A percentile compares a stretch with the other conserved stretches of the same genome.
Conservation (phyloP, 2,329 filamentous ascomycete genomes). For the Diplodia scrobiculata region DNA sequence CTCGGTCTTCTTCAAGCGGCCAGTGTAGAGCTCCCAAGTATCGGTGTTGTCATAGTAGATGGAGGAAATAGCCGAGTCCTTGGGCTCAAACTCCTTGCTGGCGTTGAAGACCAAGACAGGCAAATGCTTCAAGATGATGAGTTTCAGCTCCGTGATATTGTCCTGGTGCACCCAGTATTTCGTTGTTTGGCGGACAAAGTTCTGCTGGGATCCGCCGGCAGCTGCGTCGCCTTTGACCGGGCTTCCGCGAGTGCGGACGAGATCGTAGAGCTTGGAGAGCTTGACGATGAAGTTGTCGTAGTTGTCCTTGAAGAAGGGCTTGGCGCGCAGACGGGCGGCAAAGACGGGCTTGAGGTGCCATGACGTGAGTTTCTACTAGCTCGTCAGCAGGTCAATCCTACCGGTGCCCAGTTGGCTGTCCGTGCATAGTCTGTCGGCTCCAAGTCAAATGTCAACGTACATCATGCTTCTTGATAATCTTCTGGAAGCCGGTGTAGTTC, state of each 20-base stretch:
- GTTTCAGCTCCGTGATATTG: slow-evolving; percentile 96
- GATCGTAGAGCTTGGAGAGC: slow-evolving; percentile 91
- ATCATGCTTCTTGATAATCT: slow-evolving; percentile 99
- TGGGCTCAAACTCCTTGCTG: slow-evolving; percentile 89
- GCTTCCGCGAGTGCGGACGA: slow-evolving; percentile 89
- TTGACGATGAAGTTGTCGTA: slow-evolving; percentile 95
- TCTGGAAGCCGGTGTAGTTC: slow-evolving; percentile 99
- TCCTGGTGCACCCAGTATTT: slow-evolving; percentile 99
- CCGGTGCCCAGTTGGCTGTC: not conserved
- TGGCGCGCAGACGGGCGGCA: slow-evolving; percentile 87
- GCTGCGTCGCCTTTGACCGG: slow-evolving; percentile 89
- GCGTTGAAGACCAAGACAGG: slow-evolving; percentile 97
- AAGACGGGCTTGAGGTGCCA: slow-evolving; percentile 97
- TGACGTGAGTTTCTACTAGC: slow-evolving; percentile 77
- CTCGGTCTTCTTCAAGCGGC: slow-evolving; percentile 94
- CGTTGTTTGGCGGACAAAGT: slow-evolving; percentile 94
- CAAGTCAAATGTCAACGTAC: slow-evolving; percentile 52
- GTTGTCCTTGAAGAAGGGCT: slow-evolving; percentile 98
- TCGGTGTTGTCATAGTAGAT: slow-evolving; percentile 98
- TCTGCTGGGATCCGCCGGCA: slow-evolving; percentile 88
- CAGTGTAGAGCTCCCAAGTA: slow-evolving; percentile 91
- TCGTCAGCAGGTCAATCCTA: not conserved
- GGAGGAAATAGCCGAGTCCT: slow-evolving; percentile 93
- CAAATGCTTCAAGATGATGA: slow-evolving; percentile 96
- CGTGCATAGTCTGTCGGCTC: not conserved